These are phyloP conservation scores for Microdochium nivale DNA, from an alignment of 2,329 filamentous ascomycete species.

Conservation along the genomic window DNA sequence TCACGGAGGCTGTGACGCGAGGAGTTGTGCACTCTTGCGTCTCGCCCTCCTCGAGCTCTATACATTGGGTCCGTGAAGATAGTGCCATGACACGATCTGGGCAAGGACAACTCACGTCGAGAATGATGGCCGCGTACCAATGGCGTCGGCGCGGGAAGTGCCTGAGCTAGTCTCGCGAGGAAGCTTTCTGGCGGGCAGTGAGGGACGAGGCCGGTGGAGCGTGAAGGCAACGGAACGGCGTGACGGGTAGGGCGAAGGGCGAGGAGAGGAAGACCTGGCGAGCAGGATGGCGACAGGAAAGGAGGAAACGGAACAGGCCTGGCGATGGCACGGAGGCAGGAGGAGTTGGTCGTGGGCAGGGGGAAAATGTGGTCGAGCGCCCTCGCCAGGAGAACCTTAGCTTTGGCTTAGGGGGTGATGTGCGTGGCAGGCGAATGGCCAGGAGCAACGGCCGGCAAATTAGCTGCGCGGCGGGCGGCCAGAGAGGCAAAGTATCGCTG, in stretches of 20 bases:
- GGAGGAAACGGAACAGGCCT: background rate
- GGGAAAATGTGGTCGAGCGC: background rate
- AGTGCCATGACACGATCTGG: too few species aligned
- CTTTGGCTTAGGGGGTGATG: background rate
- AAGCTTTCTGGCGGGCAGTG: background rate
- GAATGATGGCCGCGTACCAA: background rate
- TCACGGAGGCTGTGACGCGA: too few species aligned
- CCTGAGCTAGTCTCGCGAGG: background rate
- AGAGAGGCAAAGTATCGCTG: background rate
- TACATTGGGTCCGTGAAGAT: too few species aligned
- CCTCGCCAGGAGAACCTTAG: background rate
- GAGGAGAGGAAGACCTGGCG: background rate
- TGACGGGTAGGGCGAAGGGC: background rate
- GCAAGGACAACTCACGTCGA: background rate
- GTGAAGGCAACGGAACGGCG: background rate
- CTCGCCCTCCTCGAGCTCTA: too few species aligned
- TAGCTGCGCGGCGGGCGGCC: background rate
- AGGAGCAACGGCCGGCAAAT: constrained; percentile 1
- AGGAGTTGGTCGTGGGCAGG: background rate
- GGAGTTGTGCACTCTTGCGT: too few species aligned
- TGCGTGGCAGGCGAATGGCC: background rate
- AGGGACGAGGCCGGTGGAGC: background rate
- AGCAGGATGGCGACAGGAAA: background rate
- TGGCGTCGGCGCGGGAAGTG: background rate
- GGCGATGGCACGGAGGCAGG: background rate